phyloP scores from a whole-genome alignment of 2,329 filamentous ascomycete species.

The Ascochyta lentis region DNA sequence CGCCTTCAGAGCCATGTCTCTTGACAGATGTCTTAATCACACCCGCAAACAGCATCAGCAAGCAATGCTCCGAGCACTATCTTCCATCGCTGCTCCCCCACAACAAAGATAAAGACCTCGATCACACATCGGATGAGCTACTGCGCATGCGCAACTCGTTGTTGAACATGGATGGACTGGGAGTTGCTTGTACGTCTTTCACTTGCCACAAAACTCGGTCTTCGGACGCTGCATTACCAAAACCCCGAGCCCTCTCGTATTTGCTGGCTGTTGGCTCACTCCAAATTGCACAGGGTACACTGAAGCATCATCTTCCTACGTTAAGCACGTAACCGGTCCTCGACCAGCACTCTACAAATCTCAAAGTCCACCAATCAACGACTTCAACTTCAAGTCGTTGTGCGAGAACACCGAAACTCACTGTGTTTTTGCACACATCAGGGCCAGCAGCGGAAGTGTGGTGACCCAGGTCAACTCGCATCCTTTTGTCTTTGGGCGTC shows the following conservation, averaged over 20 bases:
- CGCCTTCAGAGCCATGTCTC: conserved; percentile 59
- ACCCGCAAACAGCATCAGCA: conserved; percentile 47
- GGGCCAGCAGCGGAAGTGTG: conserved; percentile 57
- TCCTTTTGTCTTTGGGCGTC: conserved; percentile 62
- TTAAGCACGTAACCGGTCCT: conserved; percentile 45
- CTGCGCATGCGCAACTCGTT: conserved; percentile 59
- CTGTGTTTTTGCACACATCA: conserved; percentile 61
- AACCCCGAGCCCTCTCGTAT: no score
- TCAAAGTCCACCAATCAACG: conserved; percentile 59
- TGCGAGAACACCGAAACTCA: conserved; percentile 59
- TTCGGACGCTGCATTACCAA: no score
- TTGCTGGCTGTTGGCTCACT: neutral
- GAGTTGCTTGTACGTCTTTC: conserved; percentile 56
- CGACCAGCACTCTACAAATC: conserved; percentile 61
- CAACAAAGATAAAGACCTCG: conserved; percentile 47
- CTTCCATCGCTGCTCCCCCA: conserved; percentile 61
- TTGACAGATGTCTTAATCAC: conserved; percentile 62
- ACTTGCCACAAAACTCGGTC: neutral
- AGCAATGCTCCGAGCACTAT: conserved; percentile 57
- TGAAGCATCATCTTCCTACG: conserved; percentile 50
- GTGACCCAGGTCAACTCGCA: conserved; percentile 61
- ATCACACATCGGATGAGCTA: conserved; percentile 51
- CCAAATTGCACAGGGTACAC: conserved; percentile 52
- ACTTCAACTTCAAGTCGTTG: conserved; percentile 61
- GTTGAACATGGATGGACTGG: conserved; percentile 63